A percentile compares a stretch with the other conserved stretches of the same genome.
phyloP scores from a whole-genome alignment of 441 rosid genomes.

The Populus hybrid region DNA sequence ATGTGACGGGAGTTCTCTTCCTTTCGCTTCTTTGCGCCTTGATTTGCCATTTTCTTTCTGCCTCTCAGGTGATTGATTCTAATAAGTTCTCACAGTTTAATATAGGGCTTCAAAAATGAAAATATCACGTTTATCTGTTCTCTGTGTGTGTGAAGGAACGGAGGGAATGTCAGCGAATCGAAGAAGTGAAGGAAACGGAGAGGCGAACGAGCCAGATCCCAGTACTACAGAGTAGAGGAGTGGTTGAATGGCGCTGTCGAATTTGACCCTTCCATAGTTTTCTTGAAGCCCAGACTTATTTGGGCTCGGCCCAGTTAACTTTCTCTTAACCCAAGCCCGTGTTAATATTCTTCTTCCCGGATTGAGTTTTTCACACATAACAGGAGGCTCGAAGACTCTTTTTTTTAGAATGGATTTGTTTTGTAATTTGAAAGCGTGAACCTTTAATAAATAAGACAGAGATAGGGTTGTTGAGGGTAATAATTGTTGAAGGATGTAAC shows the following conservation, averaged over 20 bases:
- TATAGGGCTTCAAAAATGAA: background rate
- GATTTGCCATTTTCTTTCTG: constrained; percentile 59
- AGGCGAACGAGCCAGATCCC: background rate
- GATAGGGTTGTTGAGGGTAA: background rate
- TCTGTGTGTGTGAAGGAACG: background rate
- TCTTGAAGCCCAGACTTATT: background rate
- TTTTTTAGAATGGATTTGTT: background rate
- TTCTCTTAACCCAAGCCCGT: background rate
- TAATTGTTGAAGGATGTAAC: background rate
- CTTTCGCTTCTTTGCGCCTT: constrained; percentile 90
- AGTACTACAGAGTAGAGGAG: background rate
- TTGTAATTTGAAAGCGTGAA: background rate
- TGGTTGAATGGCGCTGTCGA: background rate
- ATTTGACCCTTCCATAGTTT: background rate
- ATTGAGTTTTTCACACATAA: background rate
- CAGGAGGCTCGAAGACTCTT: background rate
- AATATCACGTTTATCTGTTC: background rate
- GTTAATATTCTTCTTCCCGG: background rate
- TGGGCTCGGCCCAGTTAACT: background rate
- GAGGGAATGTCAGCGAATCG: background rate
- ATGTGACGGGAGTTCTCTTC: constrained; percentile 84
- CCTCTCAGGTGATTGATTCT: background rate
- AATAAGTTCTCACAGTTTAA: background rate
- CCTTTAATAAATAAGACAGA: background rate
- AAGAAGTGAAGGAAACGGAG: background rate